Percentiles rank a stretch among this genome's conserved stretches.
phyloP scores from a whole-genome alignment of 2,329 filamentous ascomycete species.

The Phialophora macrospora region DNA sequence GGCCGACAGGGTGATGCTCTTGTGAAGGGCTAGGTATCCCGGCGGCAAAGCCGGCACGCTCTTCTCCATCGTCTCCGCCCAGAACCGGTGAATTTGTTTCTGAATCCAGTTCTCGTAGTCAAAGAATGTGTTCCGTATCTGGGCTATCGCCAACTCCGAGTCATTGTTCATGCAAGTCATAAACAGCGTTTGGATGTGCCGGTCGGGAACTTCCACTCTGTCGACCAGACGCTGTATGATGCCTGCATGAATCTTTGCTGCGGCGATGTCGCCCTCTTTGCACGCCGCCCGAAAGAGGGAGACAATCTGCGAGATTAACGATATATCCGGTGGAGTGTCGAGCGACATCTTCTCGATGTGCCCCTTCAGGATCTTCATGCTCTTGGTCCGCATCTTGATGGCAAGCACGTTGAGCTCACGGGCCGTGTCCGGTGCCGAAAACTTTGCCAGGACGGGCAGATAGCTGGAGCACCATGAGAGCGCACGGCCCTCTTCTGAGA shows the following conservation, averaged over 20 bases:
- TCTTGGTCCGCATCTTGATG: conserved; percentile 18
- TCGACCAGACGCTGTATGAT: conserved; percentile 25
- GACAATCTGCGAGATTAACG: conserved; percentile 21
- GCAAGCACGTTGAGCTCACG: conserved; percentile 17
- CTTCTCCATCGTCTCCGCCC: conserved; percentile 9
- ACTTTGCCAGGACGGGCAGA: conserved; percentile 20
- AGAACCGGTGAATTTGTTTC: conserved; percentile 18
- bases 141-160: conserved; percentile 19
- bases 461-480: conserved; percentile 26
- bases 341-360: conserved; percentile 12
- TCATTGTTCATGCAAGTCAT: conserved; percentile 27
- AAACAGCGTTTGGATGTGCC: conserved; percentile 20
- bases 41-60: conserved; percentile 9
- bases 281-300: conserved; percentile 24
- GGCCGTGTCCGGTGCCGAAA: conserved; percentile 16
- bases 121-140: conserved; percentile 23
- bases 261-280: conserved; percentile 17
- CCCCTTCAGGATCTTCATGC: conserved; percentile 21
- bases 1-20: conserved; percentile 9
- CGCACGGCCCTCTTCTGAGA: conserved; percentile 23
- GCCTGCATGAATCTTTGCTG: conserved; percentile 19
- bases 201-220: conserved; percentile 1
- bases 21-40: conserved; percentile 13
- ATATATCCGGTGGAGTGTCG: conserved; percentile 19
- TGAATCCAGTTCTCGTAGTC: conserved; percentile 23